These are phyloP conservation scores for Acacia melanoxylon DNA, from an alignment of 306 rosid genomes.

Conservation along the genomic window DNA sequence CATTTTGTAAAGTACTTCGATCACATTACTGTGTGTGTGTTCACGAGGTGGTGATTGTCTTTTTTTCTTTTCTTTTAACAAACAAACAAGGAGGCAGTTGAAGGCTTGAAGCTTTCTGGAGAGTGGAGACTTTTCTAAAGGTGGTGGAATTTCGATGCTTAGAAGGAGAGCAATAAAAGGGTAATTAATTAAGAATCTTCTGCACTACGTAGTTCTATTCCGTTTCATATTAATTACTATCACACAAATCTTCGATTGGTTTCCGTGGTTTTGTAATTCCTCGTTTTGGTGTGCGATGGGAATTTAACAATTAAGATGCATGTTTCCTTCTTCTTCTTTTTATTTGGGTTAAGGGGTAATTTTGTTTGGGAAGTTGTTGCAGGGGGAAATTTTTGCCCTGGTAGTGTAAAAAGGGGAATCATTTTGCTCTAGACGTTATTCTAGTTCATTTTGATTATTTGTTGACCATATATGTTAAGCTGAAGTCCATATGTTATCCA, in stretches of 20 bases:
- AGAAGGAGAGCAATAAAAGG: not conserved
- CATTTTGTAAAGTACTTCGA: not conserved
- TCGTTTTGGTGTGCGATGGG: not conserved
- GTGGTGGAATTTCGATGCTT: not conserved
- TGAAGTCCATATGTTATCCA: no score
- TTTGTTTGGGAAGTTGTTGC: no score
- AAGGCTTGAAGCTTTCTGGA: not conserved
- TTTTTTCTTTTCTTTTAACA: not conserved
- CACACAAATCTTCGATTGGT: not conserved
- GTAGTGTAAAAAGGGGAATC: no score
- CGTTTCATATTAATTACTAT: not conserved
- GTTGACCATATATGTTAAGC: no score
- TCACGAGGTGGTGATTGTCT: not conserved
- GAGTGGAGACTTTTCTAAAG: not conserved
- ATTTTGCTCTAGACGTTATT: accelerated
- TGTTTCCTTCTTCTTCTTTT: no score
- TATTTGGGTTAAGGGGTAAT: no score
- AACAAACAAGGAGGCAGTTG: not conserved
- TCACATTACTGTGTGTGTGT: not conserved
- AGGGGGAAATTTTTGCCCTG: accelerated
- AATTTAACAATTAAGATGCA: not conserved
- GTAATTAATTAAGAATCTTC: not conserved
- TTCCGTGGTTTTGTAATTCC: not conserved
- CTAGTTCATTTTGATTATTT: accelerated
- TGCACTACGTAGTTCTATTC: no score